A percentile compares a stretch with the other conserved stretches of the same genome.
phyloP scores from a whole-genome alignment of 129 eudicot genomes.

The Chrysanthemum makinoi region DNA sequence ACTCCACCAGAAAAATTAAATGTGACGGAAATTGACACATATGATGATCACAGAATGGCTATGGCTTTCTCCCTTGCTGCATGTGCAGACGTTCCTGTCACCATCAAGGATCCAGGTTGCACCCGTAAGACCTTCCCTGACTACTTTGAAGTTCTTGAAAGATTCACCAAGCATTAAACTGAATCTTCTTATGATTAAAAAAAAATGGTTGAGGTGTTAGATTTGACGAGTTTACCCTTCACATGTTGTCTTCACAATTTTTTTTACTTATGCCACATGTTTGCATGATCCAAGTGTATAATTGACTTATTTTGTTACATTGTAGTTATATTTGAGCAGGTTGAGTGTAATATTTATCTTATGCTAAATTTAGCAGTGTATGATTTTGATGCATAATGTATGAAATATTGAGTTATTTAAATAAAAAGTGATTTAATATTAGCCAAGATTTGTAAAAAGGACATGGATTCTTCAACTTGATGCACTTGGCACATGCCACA shows the following conservation, averaged over 20 bases:
- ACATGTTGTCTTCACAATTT: background rate
- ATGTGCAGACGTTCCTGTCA: constrained; percentile 91
- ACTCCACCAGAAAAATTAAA: constrained; percentile 93
- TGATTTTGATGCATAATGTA: constrained; percentile 18
- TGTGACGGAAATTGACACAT: constrained; percentile 75
- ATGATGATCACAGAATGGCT: constrained; percentile 97
- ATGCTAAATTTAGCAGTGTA: constrained; percentile 10
- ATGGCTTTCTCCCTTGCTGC: constrained; percentile 99
- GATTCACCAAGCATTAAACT: constrained; percentile 61
- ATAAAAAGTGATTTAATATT: constrained; percentile 20
- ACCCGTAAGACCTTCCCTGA: constrained; percentile 94
- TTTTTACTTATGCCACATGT: constrained; percentile 10
- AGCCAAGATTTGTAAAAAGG: constrained; percentile 8
- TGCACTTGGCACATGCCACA: constrained; percentile 12
- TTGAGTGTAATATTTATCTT: constrained; percentile 17
- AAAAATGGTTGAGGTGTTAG: background rate
- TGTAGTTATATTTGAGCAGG: constrained; percentile 21
- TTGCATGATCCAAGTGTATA: background rate
- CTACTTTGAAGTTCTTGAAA: constrained; percentile 86
- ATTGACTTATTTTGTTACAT: constrained; percentile 2
- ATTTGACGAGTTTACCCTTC: constrained; percentile 23
- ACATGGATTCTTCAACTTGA: constrained; percentile 10
- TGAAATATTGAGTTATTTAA: constrained; percentile 12
- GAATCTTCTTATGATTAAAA: background rate
- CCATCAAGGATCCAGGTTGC: constrained; percentile 93